phyloP scores from a whole-genome alignment of 345 rosid genomes.

The Jatropha curcas region DNA sequence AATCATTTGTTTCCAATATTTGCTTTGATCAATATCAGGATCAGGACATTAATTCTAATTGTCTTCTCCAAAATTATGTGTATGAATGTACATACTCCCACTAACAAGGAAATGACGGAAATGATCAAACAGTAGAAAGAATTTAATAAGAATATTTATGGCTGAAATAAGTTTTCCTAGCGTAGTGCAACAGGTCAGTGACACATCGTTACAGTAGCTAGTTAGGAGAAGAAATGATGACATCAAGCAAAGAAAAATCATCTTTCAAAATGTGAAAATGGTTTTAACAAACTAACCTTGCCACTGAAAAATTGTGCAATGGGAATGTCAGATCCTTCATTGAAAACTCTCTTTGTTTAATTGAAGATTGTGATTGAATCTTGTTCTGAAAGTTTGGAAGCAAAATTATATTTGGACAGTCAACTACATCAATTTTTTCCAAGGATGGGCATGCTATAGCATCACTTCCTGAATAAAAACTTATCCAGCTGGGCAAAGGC shows the following conservation, averaged over 20 bases:
- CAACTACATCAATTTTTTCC: background rate
- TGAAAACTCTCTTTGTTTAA: background rate
- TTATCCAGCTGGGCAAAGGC: background rate
- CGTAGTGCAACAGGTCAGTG: no score
- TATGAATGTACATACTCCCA: no score
- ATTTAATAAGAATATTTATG: no score
- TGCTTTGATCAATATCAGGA: no score
- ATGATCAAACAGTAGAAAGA: no score
- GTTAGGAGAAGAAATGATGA: no score
- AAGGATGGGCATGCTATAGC: background rate
- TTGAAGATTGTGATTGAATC: background rate
- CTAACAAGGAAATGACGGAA: no score
- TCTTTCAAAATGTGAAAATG: background rate
- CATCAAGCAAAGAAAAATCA: background rate
- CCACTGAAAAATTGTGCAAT: background rate
- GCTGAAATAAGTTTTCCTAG: no score
- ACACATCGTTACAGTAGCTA: no score
- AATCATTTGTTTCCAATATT: no score
- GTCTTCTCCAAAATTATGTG: no score
- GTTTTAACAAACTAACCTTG: conserved; percentile 9
- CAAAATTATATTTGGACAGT: background rate
- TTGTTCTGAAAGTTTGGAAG: background rate
- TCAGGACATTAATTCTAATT: no score
- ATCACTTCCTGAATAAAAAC: conserved; percentile 6
- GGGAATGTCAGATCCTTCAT: background rate